phyloP scores from a whole-genome alignment of 2,329 filamentous ascomycete genomes.

The Coniochaeta sp. region DNA sequence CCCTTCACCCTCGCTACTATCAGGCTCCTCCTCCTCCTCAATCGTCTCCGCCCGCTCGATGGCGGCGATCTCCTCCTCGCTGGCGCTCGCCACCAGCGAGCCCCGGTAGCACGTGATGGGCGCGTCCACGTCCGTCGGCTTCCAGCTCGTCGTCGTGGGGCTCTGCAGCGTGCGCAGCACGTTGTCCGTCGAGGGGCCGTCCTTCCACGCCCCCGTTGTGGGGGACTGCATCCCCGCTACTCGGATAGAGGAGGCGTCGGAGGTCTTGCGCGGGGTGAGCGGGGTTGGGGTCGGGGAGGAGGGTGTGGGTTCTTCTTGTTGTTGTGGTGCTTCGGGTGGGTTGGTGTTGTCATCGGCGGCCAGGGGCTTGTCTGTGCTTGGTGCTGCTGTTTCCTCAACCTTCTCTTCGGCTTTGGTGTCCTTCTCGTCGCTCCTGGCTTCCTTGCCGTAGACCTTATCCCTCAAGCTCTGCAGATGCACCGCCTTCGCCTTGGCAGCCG shows the following conservation, averaged over 20 bases:
- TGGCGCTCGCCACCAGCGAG: conserved; percentile 23
- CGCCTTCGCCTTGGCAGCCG: conserved; percentile 57
- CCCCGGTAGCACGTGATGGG: conserved; percentile 25
- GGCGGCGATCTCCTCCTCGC: conserved; percentile 29
- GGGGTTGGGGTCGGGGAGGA: conserved; percentile 4
- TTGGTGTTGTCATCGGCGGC: neutral
- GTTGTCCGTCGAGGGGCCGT: conserved; percentile 14
- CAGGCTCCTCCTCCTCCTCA: conserved; percentile 29
- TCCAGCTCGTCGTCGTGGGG: conserved; percentile 30
- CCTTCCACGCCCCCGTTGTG: conserved; percentile 35
- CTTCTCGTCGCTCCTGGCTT: conserved; percentile 9
- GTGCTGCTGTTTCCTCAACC: no score
- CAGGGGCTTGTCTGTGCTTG: no score
- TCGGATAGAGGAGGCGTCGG: conserved; percentile 4
- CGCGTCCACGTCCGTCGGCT: conserved; percentile 23
- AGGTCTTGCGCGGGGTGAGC: neutral
- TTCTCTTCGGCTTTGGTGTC: conserved; percentile 6
- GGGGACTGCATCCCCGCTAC: conserved; percentile 35
- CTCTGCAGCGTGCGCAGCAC: conserved; percentile 31
- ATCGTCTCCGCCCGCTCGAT: conserved; percentile 31
- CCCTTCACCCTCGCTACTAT: conserved; percentile 25
- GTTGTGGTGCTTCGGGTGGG: no score
- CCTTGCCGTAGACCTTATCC: conserved; percentile 48
- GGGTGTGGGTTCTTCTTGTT: no score
- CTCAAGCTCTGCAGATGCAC: conserved; percentile 45